Conservation (phyloP, 257 asterid genomes). For the Solanum virginianum region DNA sequence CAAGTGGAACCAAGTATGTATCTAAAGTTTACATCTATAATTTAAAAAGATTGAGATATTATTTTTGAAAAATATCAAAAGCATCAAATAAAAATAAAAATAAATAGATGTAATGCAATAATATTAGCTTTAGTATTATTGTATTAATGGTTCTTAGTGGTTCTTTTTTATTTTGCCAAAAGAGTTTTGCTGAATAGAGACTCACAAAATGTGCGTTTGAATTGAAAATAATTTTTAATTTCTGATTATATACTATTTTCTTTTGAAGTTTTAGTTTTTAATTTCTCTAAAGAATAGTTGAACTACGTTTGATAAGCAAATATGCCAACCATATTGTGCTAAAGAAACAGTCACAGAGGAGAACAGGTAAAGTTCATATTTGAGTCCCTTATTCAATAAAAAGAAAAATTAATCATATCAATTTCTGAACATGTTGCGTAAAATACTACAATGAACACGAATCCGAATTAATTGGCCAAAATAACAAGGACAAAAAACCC, state of each 20-base stretch:
- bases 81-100: no score
- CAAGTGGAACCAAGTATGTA: no score
- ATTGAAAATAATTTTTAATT: not conserved
- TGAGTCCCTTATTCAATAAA: not conserved
- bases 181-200: not conserved
- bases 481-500: not conserved
- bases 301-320: not conserved
- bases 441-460: not conserved
- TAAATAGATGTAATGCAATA: not conserved
- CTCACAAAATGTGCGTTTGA: not conserved
- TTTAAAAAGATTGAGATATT: no score
- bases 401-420: not conserved
- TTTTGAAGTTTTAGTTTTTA: not conserved
- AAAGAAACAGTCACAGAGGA: not conserved
- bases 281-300: not conserved
- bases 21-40: no score
- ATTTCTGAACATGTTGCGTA: not conserved
- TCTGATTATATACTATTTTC: not conserved
- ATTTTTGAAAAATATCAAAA: not conserved
- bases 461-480: not conserved
- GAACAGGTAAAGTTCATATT: not conserved
- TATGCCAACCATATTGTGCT: not conserved
- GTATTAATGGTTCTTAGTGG: not conserved
- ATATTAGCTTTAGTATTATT: not conserved
- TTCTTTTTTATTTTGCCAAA: not conserved